Evolutionary conservation across 345 rosid genomes (phyloP), one percentile per base, ranked within the genome.

Genomic region (Euclidium syriacum): DNA sequence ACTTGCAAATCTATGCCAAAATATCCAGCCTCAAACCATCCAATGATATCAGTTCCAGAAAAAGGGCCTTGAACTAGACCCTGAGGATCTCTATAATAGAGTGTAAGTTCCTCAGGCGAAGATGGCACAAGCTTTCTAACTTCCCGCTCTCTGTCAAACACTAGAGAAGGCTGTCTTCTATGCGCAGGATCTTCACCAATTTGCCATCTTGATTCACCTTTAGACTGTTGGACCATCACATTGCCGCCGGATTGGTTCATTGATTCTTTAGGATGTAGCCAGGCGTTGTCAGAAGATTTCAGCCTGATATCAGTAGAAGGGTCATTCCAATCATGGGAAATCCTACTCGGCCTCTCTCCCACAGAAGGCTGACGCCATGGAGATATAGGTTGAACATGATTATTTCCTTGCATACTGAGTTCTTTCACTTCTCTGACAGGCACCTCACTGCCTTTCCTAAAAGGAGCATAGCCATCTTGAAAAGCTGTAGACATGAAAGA

Each of bases 11-110:
- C 95, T 70, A 94, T 90, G 64, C 97, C 91, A 72, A 94, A 94
- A 73, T 85, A 94, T 24, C 95, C 96, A 76, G 95, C 91, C 75
- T 94, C 97, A 71, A 86, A 86, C 99, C 99, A 90, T 50, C 96
- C 99, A 74, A 94, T 84, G 46, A 94, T 83, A 79, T 94, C 97
- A 76, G 71, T 52, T 22, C 99, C 99, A 35, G 85, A 49, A 70
- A 90, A 90, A 14, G 99, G 99, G 36, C 99, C 99, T 78, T 87
- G 97, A 65, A 87, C 65, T 73, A 78, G 79, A 79, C 96, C 97
- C 77, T 84, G 97, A 70, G 99, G 97, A 79, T 94, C 99, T 79
- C 80, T 90, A 53, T 94, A 94, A 63, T 71, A 72, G 27, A 94
- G 87, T 59, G 83, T 39, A 39, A 90, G 78, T 59, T 81, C 87